Base-by-base conservation (phyloP, 129 eudicot genomes). In the Lactuca saligna region DNA sequence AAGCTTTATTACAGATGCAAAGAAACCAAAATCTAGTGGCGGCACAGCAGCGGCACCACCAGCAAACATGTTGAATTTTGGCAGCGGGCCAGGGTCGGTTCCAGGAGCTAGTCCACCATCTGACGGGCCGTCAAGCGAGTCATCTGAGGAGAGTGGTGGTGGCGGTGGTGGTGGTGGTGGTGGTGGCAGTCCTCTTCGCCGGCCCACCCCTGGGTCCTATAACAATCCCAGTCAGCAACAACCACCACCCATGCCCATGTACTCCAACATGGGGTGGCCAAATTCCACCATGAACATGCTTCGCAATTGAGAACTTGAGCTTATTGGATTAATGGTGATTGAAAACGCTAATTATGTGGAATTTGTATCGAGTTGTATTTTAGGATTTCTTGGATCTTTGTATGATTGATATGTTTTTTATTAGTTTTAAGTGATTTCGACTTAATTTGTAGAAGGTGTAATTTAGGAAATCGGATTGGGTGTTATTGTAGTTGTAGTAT, bases 1-100 rank as follows among this genome's bases (percentile, higher is more conserved):
- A 3, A 89, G 98, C 84, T 93, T 93, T 84, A 74, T 86, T 73
- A 77, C 88, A 1, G 89, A 89, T 15, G 85, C 80, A 31, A 93
- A 89, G 64, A 93, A 87, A 63, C 71, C 91, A 7, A 93, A 93
- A 75, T 60, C 87, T 0, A 74, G 66, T 69, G 61, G 65, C 38
- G 54, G 81, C 9, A 68, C 88, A 46, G 35, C 87, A 17, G 66
- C 84, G 17, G 41, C 88, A 63, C 82, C 80, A 44, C 73, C 89
- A 42, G 64, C 88, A n/a, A 82, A 80, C 77, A 86, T 87, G 86
- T 61, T 87, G 80, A 82, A 68, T 56, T 88, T 92, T 59, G 84
- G 87, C 50, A 82, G 78, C 10, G 69, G 80, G 3, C 51, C 51
- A 46, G 80, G 81, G 51, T 81, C 86, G 0, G 79, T 66, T 7